Conservation (phyloP, 495 filamentous ascomycete species). For the Poronia punctata region DNA sequence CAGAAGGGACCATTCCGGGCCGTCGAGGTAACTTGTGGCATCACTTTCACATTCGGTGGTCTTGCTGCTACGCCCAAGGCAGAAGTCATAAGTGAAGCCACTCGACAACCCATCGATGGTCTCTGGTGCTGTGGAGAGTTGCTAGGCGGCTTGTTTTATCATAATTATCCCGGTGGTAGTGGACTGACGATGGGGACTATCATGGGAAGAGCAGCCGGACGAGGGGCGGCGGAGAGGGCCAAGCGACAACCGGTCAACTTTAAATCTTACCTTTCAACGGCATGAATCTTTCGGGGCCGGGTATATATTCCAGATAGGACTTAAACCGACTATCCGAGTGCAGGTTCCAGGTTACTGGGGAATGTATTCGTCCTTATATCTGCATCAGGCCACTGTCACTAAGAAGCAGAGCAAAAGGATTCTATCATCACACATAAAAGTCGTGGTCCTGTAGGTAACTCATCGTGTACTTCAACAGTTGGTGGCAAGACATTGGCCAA, state of each 20-base stretch:
- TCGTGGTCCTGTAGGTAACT: too few relatives aligned
- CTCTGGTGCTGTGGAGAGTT: slow-evolving; percentile 55
- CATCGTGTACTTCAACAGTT: too few relatives aligned
- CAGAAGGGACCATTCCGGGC: slow-evolving; percentile 50
- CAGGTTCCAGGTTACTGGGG: too few relatives aligned
- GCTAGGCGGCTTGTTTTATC: slow-evolving; percentile 55
- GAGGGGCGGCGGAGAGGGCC: slow-evolving; percentile 15
- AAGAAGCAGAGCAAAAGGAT: too few relatives aligned
- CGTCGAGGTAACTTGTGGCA: slow-evolving; percentile 51
- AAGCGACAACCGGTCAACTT: not conserved
- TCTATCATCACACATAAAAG: too few relatives aligned
- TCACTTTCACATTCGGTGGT: slow-evolving; percentile 63
- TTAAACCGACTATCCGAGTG: too few relatives aligned
- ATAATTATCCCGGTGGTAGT: slow-evolving; percentile 59
- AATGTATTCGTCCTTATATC: too few relatives aligned
- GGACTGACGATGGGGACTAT: slow-evolving; percentile 43
- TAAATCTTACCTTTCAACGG: too few relatives aligned
- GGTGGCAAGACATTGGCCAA: too few relatives aligned
- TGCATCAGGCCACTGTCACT: too few relatives aligned
- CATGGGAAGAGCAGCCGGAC: slow-evolving; percentile 19
- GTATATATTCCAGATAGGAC: too few relatives aligned
- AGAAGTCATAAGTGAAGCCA: slow-evolving; percentile 38
- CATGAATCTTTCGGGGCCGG: too few relatives aligned
- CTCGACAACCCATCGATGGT: slow-evolving; percentile 39
- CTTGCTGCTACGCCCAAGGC: slow-evolving; percentile 44